phyloP scores from a whole-genome alignment of 225 moss, liverwort and hornwort genomes.

The Sphagnum tenellum region DNA sequence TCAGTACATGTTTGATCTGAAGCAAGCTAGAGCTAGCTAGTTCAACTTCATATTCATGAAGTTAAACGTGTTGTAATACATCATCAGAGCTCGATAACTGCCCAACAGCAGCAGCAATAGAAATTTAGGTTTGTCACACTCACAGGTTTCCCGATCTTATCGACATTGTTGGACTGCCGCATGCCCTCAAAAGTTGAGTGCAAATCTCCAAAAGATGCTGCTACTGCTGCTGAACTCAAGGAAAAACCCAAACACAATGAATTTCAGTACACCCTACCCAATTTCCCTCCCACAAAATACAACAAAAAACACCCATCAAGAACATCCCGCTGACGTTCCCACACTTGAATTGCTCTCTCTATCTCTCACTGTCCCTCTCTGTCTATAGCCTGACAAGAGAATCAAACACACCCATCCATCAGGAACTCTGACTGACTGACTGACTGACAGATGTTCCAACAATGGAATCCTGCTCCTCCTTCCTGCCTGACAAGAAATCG shows the following conservation, averaged over 20 bases:
- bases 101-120: neutral
- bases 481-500: too few relatives aligned
- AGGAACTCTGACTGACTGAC: too few relatives aligned
- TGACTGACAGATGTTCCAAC: too few relatives aligned
- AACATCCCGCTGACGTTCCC: too few relatives aligned
- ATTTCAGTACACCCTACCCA: slow-evolving; percentile 5
- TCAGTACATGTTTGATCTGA: slow-evolving; percentile 15
- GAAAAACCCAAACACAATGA: neutral
- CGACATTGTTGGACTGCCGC: slow-evolving; percentile 15
- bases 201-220: slow-evolving; percentile 22
- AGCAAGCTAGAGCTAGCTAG: neutral
- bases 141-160: slow-evolving; percentile 18
- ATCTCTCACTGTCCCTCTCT: too few relatives aligned
- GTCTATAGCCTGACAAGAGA: too few relatives aligned
- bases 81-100: neutral
- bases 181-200: slow-evolving; percentile 22
- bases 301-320: neutral
- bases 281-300: neutral
- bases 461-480: too few relatives aligned
- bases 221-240: neutral
- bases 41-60: neutral
- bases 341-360: too few relatives aligned
- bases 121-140: neutral
- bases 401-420: too few relatives aligned
- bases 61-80: neutral